A percentile compares a stretch with the other conserved stretches of the same genome.
phyloP scores from a whole-genome alignment of 352 stramenopile genomes.

The Phytopythium aichiense region DNA sequence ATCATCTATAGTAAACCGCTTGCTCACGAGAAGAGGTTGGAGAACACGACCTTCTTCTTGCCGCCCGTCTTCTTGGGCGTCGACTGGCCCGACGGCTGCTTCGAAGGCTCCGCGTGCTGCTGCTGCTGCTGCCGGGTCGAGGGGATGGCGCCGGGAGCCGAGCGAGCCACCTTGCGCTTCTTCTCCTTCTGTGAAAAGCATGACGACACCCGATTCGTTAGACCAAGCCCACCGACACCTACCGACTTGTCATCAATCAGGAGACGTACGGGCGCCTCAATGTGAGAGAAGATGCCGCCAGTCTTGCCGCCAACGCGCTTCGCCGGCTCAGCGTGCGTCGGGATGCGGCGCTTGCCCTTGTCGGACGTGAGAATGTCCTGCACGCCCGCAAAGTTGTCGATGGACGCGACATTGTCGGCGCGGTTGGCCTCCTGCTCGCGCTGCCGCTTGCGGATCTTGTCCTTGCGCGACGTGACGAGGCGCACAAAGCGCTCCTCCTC shows the following conservation, averaged over 20 bases:
- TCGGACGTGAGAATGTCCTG: slow-evolving; percentile 73
- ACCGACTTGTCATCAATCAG: not conserved
- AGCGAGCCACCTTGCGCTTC: slow-evolving; percentile 42
- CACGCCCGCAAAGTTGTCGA: slow-evolving; percentile 84
- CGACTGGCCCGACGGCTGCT: slow-evolving; percentile 1
- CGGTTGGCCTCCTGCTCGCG: slow-evolving; percentile 74
- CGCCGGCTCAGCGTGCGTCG: slow-evolving; percentile 28
- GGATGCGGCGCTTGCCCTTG: slow-evolving; percentile 69
- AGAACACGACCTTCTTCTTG: slow-evolving; percentile 85
- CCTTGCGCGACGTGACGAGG: slow-evolving; percentile 81
- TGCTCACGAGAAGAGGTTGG: slow-evolving; percentile 58
- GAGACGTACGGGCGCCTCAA: slow-evolving; percentile 50
- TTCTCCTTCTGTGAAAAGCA: slow-evolving; percentile 43
- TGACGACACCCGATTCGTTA: not conserved
- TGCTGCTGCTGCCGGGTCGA: not conserved
- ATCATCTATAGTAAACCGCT: too few relatives aligned
- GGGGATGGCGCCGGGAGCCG: not conserved
- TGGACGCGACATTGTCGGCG: slow-evolving; percentile 70
- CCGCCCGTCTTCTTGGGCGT: slow-evolving; percentile 25
- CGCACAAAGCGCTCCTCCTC: slow-evolving; percentile 85
- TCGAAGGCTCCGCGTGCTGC: slow-evolving; percentile 5
- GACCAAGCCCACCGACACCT: not conserved
- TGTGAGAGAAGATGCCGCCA: slow-evolving; percentile 79
- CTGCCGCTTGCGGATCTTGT: slow-evolving; percentile 86
- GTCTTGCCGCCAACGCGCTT: slow-evolving; percentile 72